Conservation (phyloP, 2,329 filamentous ascomycete genomes). For the Geosmithia flava region DNA sequence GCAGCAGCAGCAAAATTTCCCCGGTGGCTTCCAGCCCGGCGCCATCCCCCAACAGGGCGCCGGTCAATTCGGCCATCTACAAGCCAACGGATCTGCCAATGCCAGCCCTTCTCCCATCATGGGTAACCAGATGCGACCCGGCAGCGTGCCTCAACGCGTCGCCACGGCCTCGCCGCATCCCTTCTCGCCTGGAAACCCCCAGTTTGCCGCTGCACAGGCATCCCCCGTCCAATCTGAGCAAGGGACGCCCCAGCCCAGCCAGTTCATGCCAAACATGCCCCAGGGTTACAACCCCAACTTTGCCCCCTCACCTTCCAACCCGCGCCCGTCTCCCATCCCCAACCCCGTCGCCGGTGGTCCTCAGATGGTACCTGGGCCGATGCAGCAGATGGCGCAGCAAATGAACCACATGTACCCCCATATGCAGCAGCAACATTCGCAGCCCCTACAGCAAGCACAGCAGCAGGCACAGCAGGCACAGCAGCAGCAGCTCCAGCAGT, state of each 20-base stretch:
- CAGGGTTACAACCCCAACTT: constrained; percentile 48
- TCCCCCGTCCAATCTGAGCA: constrained; percentile 71
- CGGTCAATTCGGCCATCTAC: constrained; percentile 69
- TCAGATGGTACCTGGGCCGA: constrained; percentile 43
- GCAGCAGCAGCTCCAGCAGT: constrained; percentile 33
- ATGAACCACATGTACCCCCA: constrained; percentile 29
- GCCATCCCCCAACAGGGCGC: constrained; percentile 45
- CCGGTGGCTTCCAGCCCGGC: constrained; percentile 56
- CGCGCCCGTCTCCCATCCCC: constrained; percentile 41
- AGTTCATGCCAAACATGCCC: constrained; percentile 52
- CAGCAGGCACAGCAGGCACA: constrained; percentile 30
- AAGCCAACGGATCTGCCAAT: constrained; percentile 67
- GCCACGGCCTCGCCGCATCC: constrained; percentile 87
- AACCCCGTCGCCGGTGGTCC: constrained; percentile 32
- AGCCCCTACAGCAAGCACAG: too few relatives aligned
- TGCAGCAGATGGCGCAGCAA: constrained; percentile 32
- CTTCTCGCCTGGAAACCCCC: constrained; percentile 66
- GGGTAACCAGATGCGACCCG: constrained; percentile 62
- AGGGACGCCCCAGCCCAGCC: constrained; percentile 60
- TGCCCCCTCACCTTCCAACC: constrained; percentile 41
- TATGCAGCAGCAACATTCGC: constrained; percentile 28
- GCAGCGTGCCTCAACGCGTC: constrained; percentile 66
- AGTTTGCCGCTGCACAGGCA: constrained; percentile 52
- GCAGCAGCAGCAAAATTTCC: constrained; percentile 61
- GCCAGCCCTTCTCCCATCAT: constrained; percentile 90